Evolutionary conservation across 2,329 filamentous ascomycete genomes (phyloP).

Genomic region (Colletotrichum eremochloae): DNA sequence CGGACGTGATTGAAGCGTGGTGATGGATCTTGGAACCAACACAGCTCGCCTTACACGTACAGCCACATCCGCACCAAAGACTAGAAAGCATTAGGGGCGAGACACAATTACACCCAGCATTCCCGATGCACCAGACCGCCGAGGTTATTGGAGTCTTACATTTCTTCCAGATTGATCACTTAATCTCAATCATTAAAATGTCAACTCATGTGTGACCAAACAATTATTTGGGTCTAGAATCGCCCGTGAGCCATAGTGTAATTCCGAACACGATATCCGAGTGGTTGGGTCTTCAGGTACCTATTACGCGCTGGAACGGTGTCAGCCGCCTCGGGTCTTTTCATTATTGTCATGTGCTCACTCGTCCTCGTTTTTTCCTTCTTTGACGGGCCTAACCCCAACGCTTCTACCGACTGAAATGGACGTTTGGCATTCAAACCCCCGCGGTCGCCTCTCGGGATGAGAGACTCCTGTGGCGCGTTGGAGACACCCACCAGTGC

Average conservation of each 20-base stretch:
- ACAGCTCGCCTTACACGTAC: not conserved
- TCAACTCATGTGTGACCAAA: not conserved
- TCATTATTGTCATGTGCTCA: not conserved
- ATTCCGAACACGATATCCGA: conserved; percentile 1
- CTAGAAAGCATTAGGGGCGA: conserved; percentile 12
- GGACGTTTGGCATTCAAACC: conserved; percentile 3
- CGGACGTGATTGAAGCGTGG: not conserved
- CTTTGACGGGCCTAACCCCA: not conserved
- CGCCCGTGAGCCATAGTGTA: conserved; percentile 13
- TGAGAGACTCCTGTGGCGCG: conserved; percentile 11
- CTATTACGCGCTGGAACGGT: not conserved
- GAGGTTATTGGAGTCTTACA: not conserved
- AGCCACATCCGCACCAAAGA: not conserved
- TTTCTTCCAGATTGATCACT: conserved; percentile 4
- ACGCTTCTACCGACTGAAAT: conserved; percentile 9
- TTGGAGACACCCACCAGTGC: conserved; percentile 18
- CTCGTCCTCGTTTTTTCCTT: conserved; percentile 1
- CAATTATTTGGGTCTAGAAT: not conserved
- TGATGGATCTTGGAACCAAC: not conserved
- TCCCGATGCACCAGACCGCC: not conserved
- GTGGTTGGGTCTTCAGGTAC: not conserved
- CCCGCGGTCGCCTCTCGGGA: conserved; percentile 6
- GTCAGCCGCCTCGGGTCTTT: not conserved
- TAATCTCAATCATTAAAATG: not conserved
- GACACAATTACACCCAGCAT: conserved; percentile 28